Evolutionary conservation across 2,329 filamentous ascomycete species (phyloP), one percentile per base, ranked within the genome.

Genomic region (Alternaria brassicae): DNA sequence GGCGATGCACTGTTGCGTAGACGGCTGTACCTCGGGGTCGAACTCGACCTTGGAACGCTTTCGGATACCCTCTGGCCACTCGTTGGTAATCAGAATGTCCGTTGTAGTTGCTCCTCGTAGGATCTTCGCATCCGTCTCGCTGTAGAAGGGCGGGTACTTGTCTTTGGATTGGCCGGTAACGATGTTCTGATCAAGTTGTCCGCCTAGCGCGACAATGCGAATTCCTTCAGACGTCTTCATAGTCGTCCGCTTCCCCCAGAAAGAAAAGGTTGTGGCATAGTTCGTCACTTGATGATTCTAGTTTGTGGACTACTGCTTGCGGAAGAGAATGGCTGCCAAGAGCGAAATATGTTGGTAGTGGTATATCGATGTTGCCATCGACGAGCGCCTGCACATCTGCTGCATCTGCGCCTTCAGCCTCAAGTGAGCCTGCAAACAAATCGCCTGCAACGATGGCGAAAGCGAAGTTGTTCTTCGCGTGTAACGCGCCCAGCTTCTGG

Each of bases 231-330:
- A 90, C 0, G 94, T 98, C 76, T 95, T 98, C 52, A 92, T 90
- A 13, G 90, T 89, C 61, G 91, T 92, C 70, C 92, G 89, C 78
- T 95, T 96, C 17, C 74, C 74, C 93, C 1, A 99, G 86, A 71
- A 90, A 96, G 78, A 92, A 91, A 10, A 99, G 85, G 74, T 99
- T 98, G n/a, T 89, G 85, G 75, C 93, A 97, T 17, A 99, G 84
- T 70, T 90, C 87, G 62, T 84, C 82, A 61, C 78, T 89, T 62
- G 90, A 87, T 32, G 85, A 85, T 72, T 92, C 85, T 52, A 98
- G 84, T 74, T 88, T 93, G 71, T 91, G 86, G 19, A 90, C 82
- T 21, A 97, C 86, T 28, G 82, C 80, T 3, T 83, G 78, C 0
- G 95, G 95, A 6, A 99, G 82, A n/a, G 89, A 80, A 45, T 84